These are phyloP conservation scores for Boletus rufocinnamomeus DNA, from an alignment of 768 basidiomycete genomes.

Conservation along the genomic window DNA sequence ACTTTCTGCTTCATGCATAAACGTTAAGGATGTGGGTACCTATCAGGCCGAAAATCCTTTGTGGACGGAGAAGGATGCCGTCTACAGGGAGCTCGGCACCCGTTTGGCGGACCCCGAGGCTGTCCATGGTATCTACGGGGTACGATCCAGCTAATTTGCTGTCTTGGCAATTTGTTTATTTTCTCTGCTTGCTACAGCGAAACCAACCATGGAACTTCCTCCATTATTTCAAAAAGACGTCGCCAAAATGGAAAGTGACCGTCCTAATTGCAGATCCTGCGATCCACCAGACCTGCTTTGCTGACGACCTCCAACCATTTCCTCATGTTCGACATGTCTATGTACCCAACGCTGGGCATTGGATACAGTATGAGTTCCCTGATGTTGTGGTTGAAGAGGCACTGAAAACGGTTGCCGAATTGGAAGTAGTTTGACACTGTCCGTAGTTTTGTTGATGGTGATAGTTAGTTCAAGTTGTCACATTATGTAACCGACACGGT, in stretches of 20 bases:
- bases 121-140: background rate
- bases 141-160: background rate
- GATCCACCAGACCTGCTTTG: slow-evolving; percentile 7
- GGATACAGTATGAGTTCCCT: slow-evolving; percentile 24
- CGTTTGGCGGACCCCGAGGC: background rate
- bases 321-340: slow-evolving; percentile 11
- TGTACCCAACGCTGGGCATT: slow-evolving; percentile 16
- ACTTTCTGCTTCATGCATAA: background rate
- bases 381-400: slow-evolving; percentile 15
- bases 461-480: background rate
- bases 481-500: background rate
- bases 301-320: slow-evolving; percentile 8
- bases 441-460: background rate
- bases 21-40: background rate
- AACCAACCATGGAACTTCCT: slow-evolving; percentile 22
- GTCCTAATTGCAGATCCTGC: slow-evolving; percentile 16
- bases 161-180: background rate
- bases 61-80: background rate
- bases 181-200: slow-evolving; percentile 7
- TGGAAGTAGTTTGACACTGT: slow-evolving; percentile 1
- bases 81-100: background rate
- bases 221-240: slow-evolving; percentile 6
- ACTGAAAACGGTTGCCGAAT: background rate
- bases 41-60: background rate
- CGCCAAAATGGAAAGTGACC: slow-evolving; percentile 6